A percentile compares a stretch with the other conserved stretches of the same genome.
These are phyloP conservation scores for Tulasnella sp. DNA, from an alignment of 768 basidiomycete species.

Conservation along the genomic window DNA sequence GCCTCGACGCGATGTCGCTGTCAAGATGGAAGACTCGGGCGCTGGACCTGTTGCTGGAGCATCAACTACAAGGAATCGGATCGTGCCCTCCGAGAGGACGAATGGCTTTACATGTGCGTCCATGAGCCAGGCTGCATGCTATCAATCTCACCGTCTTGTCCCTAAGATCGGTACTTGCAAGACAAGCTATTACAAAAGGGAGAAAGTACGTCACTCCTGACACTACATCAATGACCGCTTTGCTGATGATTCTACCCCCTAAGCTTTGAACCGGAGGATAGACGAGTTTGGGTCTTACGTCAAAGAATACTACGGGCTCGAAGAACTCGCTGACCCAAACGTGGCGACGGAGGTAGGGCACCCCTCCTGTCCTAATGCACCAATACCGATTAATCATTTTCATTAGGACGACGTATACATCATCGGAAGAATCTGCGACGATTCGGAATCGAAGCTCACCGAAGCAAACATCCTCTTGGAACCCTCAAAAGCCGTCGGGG, in stretches of 20 bases:
- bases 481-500: conserved; percentile 71
- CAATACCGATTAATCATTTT: not conserved
- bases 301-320: conserved; percentile 61
- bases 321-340: conserved; percentile 75
- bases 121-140: not conserved
- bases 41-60: conserved; percentile 17
- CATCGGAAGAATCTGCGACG: conserved; percentile 70
- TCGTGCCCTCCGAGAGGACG: conserved; percentile 33
- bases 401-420: conserved; percentile 59
- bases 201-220: conserved; percentile 52
- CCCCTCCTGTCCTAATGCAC: not conserved
- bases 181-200: conserved; percentile 83
- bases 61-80: conserved; percentile 32
- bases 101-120: conserved; percentile 30
- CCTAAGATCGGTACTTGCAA: conserved; percentile 85
- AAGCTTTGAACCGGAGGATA: conserved; percentile 81
- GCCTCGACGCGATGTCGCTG: not conserved
- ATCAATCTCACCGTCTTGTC: not conserved
- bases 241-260: not conserved
- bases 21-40: conserved; percentile 25
- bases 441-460: conserved; percentile 68
- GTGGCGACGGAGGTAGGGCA: conserved; percentile 49
- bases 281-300: conserved; percentile 79
- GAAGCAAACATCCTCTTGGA: conserved; percentile 76
- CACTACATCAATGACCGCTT: not conserved